Percentiles rank a stretch among this genome's conserved stretches.
These are phyloP conservation scores for Dioscorea dumetorum DNA, from an alignment of 106 monocot species.

Conservation along the genomic window DNA sequence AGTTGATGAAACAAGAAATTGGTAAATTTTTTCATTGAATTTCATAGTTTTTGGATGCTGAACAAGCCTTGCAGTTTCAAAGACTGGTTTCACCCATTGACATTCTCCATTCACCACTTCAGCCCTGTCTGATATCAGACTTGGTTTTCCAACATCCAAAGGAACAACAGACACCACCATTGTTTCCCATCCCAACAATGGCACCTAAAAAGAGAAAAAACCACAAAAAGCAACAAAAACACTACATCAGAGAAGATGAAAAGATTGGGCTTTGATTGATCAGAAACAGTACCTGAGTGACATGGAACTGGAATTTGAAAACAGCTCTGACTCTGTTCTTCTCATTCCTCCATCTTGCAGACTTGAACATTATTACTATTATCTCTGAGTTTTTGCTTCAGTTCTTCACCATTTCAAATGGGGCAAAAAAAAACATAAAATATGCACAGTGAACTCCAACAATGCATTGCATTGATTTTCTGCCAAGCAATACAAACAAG, in stretches of 20 bases:
- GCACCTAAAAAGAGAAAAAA: conserved; percentile 46
- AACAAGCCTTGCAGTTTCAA: conserved; percentile 52
- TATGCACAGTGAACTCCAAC: too few species aligned
- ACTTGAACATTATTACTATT: conserved; percentile 46
- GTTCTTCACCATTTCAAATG: conserved; percentile 2
- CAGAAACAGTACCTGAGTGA: conserved; percentile 44
- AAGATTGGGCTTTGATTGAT: not conserved
- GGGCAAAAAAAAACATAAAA: not conserved
- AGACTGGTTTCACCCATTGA: conserved; percentile 57
- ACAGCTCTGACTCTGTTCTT: conserved; percentile 85
- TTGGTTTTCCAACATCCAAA: conserved; percentile 61
- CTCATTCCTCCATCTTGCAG: conserved; percentile 75
- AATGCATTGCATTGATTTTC: too few species aligned
- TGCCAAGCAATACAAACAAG: not conserved
- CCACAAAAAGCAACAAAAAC: not conserved
- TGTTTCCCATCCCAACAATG: conserved; percentile 51
- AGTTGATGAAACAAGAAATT: conserved; percentile 52
- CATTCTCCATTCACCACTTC: conserved; percentile 49
- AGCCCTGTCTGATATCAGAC: conserved; percentile 58
- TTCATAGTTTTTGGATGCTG: conserved; percentile 63
- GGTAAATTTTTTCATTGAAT: conserved; percentile 70
- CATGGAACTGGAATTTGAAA: conserved; percentile 81
- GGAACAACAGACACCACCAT: conserved; percentile 66
- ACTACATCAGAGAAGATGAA: not conserved
- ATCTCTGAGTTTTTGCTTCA: conserved; percentile 19